Evolutionary conservation across 2,329 filamentous ascomycete species (phyloP).

Genomic region (Pyrenochaeta sp.): DNA sequence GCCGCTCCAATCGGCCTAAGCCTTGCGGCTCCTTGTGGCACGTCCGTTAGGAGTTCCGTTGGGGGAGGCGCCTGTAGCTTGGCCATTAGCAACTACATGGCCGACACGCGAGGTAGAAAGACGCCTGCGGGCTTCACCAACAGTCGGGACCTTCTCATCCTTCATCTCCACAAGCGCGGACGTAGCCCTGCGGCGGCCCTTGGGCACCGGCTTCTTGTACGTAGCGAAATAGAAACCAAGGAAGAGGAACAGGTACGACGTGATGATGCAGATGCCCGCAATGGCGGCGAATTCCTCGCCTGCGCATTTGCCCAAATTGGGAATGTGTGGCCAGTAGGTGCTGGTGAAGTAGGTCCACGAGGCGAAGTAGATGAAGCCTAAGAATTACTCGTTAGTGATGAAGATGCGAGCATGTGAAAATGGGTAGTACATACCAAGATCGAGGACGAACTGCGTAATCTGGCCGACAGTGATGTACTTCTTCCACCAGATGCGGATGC

Average conservation of each 20-base stretch:
- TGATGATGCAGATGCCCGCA: constrained; percentile 88
- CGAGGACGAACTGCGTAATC: constrained; percentile 96
- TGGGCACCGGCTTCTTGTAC: constrained; percentile 85
- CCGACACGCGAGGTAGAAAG: constrained; percentile 54
- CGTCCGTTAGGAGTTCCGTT: constrained; percentile 64
- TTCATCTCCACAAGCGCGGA: constrained; percentile 88
- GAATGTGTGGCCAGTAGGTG: constrained; percentile 85
- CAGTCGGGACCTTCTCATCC: constrained; percentile 69
- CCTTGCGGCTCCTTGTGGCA: constrained; percentile 75
- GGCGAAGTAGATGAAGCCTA: constrained; percentile 97
- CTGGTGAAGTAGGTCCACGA: constrained; percentile 99
- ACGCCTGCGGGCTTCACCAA: constrained; percentile 61
- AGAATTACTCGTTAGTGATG: constrained; percentile 26
- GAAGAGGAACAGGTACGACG: constrained; percentile 96
- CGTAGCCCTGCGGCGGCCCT: constrained; percentile 77
- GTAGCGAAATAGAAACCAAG: constrained; percentile 99
- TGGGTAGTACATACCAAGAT: constrained; percentile 74
- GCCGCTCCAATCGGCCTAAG: constrained; percentile 54
- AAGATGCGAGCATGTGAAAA: not conserved
- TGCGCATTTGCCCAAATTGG: constrained; percentile 85
- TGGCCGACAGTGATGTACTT: constrained; percentile 98
- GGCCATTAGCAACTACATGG: constrained; percentile 47
- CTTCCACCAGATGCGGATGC: constrained; percentile 99
- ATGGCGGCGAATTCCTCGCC: constrained; percentile 98
- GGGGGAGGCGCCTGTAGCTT: constrained; percentile 53